A percentile compares a stretch with the other conserved stretches of the same genome.
Evolutionary conservation across 73 alveolate species (phyloP).

Genomic region (Tetrahymena malaccensis): DNA sequence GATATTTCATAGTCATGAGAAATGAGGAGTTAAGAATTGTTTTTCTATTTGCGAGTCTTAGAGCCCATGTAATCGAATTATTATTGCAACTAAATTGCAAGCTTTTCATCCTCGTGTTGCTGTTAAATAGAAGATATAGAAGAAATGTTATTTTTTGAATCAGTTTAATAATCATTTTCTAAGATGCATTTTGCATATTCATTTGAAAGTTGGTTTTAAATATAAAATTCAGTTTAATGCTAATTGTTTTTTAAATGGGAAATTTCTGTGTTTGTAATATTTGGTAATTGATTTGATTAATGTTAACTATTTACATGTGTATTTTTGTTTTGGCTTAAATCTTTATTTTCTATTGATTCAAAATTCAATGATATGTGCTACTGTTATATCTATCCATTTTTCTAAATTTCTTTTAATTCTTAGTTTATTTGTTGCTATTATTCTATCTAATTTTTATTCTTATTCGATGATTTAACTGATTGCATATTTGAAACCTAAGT

Average conservation of each 20-base stretch:
- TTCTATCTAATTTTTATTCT: not conserved
- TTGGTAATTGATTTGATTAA: not conserved
- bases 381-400: not conserved
- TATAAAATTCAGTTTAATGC: too few species aligned
- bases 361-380: not conserved
- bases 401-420: not conserved
- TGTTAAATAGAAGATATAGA: not conserved
- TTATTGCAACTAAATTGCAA: not conserved
- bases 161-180: not conserved
- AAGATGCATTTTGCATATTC: not conserved
- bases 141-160: not conserved
- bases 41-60: not conserved
- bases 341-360: not conserved
- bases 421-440: not conserved
- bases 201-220: too few species aligned
- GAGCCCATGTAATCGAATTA: not conserved
- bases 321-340: not conserved
- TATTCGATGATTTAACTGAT: not conserved
- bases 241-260: not conserved
- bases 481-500: too few species aligned
- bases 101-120: not conserved
- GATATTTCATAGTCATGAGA: not conserved
- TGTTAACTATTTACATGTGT: not conserved
- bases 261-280: not conserved
- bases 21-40: not conserved